phyloP scores from a whole-genome alignment of 306 rosid species.

The Cucurbita ficifolia region DNA sequence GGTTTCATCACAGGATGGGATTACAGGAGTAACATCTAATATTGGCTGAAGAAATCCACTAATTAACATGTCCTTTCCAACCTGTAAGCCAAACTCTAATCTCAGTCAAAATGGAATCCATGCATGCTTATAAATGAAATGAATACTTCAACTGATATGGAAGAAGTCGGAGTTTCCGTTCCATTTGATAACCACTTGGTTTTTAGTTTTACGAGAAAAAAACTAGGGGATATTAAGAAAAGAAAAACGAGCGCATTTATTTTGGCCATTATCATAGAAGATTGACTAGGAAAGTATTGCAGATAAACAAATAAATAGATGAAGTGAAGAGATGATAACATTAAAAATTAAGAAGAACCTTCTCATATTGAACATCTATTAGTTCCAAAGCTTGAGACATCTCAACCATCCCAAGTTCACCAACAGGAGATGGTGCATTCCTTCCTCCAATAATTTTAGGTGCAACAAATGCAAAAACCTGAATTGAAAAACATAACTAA shows the following conservation, averaged over 20 bases:
- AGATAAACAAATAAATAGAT: background rate
- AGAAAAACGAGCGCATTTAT: background rate
- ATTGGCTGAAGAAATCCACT: constrained; percentile 87
- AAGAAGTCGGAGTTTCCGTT: too few relatives aligned
- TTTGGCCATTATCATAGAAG: background rate
- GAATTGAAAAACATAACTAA: constrained; percentile 5
- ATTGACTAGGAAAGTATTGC: background rate
- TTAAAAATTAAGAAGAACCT: constrained; percentile 63
- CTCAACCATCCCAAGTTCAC: constrained; percentile 99
- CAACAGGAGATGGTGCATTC: constrained; percentile 86
- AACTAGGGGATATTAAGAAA: too few relatives aligned
- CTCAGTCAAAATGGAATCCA: background rate
- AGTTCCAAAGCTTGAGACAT: constrained; percentile 85
- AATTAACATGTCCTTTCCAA: constrained; percentile 92
- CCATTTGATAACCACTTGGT: too few relatives aligned
- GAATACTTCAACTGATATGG: background rate
- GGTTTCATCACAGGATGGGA: constrained; percentile 77
- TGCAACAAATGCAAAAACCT: constrained; percentile 91
- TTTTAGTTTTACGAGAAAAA: too few relatives aligned
- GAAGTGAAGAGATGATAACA: background rate
- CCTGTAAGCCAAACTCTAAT: constrained; percentile 26
- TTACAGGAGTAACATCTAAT: constrained; percentile 58
- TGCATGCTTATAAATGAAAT: background rate
- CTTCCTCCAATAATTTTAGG: constrained; percentile 93
- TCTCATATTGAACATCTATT: constrained; percentile 67